Base-by-base conservation (phyloP, 208 protist genomes). In the Leptomonas pyrrhocoris region DNA sequence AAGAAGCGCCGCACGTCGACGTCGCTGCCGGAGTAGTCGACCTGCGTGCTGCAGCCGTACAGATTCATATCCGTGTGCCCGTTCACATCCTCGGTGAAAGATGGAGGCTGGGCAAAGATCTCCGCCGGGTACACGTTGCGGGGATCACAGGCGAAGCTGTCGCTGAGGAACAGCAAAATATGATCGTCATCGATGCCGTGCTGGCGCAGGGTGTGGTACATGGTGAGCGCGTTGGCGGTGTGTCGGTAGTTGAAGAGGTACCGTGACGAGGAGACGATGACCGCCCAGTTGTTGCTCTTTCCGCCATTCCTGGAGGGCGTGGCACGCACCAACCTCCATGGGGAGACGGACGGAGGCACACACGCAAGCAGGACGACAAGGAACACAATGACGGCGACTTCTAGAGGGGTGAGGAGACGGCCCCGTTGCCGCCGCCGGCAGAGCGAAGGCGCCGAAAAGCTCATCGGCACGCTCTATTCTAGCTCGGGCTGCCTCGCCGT, bases 181-280 rank as follows among this genome's bases (percentile, higher is more conserved):
- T 96, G 84, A 42, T 88, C 90, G 61, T 98, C 96, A 38, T 98
- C 96, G 55, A 98, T 97, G 68, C 98, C 98, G 59, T 98, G 80
- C 48, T 93, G 73, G 19, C 98, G 98, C 34, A 98, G 92, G 0
- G 94, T 84, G 76, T 96, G 85, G 74, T 99, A 99, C 45, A 99
- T 81, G 30, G 89, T 89, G 5, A 99, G 84, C 18, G 97, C 92
- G 73, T 99, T 99, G 55, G 98, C 86, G 9, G 95, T 96, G 73
- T 99, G 98, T 21, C 98, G 86, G 74, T 99, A 99, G 84, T 99
- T 99, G 87, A 98, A 99, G 86, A 97, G 99, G 71, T 97, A 99
- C 12, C 97, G 83, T 2, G 96, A 98, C 5, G 97, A 98, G 25
- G 84, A 88, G 11, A 99, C 94, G 43, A 98, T 86, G 16, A 99